These are phyloP conservation scores for Rhazya stricta DNA, from an alignment of 257 asterid genomes.

Conservation along the genomic window DNA sequence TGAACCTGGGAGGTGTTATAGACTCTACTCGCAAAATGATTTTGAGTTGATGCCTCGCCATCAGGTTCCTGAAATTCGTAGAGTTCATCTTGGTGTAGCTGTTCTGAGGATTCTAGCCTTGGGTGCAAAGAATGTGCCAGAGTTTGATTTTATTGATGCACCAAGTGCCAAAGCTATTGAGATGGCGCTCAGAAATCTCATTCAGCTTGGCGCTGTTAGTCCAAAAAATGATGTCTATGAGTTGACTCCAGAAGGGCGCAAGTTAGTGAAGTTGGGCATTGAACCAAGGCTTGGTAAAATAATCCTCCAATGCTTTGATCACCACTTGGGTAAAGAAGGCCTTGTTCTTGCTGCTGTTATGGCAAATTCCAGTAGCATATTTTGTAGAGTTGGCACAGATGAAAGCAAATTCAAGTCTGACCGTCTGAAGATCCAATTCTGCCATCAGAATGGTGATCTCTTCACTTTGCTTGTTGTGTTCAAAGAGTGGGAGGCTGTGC, in stretches of 20 bases:
- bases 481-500: slow-evolving; percentile 71
- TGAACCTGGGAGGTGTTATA: slow-evolving; percentile 82
- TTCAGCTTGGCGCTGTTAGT: slow-evolving; percentile 67
- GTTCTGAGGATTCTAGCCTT: slow-evolving; percentile 82
- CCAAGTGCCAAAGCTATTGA: slow-evolving; percentile 65
- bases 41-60: slow-evolving; percentile 62
- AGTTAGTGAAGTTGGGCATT: slow-evolving; percentile 77
- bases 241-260: slow-evolving; percentile 57
- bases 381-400: slow-evolving; percentile 79
- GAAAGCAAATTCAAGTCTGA: slow-evolving; percentile 72
- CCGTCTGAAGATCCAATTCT: slow-evolving; percentile 78
- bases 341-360: slow-evolving; percentile 88
- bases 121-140: slow-evolving; percentile 61
- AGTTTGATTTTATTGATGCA: slow-evolving; percentile 82
- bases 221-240: slow-evolving; percentile 33
- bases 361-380: slow-evolving; percentile 85
- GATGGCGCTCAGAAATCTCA: slow-evolving; percentile 67
- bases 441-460: slow-evolving; percentile 83
- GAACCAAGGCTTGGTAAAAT: slow-evolving; percentile 94
- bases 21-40: slow-evolving; percentile 63
- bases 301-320: slow-evolving; percentile 53
- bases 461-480: slow-evolving; percentile 91
- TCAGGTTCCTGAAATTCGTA: slow-evolving; percentile 88
- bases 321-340: slow-evolving; percentile 73
- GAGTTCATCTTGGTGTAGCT: slow-evolving; percentile 89